These are phyloP conservation scores for Allomyces macrogynus DNA, from an alignment of 192 early-diverging fungal species.

Conservation along the genomic window DNA sequence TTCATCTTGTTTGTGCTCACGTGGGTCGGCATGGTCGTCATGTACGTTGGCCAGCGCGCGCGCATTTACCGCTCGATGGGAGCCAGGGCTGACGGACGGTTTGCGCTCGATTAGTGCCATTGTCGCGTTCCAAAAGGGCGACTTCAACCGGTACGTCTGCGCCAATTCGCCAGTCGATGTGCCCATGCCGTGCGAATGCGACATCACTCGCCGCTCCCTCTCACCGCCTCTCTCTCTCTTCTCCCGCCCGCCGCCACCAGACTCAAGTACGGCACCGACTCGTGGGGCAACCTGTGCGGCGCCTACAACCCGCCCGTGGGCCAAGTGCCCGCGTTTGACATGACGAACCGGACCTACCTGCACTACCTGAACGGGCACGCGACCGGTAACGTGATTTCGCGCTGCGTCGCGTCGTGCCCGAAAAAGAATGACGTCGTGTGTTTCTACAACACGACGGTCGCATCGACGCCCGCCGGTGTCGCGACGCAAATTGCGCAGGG, in stretches of 20 bases:
- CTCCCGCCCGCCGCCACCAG: too few species aligned
- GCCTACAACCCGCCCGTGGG: background rate
- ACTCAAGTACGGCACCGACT: background rate
- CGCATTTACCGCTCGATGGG: background rate
- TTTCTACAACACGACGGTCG: background rate
- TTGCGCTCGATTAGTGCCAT: background rate
- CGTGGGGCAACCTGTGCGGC: background rate
- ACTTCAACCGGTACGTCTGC: background rate
- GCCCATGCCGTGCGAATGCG: too few species aligned
- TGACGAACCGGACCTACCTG: background rate
- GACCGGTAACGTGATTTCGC: background rate
- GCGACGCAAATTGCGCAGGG: background rate
- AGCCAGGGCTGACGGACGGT: background rate
- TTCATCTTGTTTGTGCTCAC: background rate
- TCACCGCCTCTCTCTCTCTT: too few species aligned
- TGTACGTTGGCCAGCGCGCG: background rate
- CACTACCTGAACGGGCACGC: background rate
- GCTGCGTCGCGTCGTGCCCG: background rate
- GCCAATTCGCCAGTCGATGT: too few species aligned
- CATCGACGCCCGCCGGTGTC: background rate
- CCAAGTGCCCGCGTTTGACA: background rate
- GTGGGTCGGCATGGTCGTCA: background rate
- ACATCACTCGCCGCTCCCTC: too few species aligned
- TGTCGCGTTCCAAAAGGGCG: background rate
- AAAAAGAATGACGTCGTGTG: background rate